Evolutionary conservation across 768 basidiomycete species (phyloP), one percentile per base, ranked within the genome.

Genomic region (Cyathus striatus): DNA sequence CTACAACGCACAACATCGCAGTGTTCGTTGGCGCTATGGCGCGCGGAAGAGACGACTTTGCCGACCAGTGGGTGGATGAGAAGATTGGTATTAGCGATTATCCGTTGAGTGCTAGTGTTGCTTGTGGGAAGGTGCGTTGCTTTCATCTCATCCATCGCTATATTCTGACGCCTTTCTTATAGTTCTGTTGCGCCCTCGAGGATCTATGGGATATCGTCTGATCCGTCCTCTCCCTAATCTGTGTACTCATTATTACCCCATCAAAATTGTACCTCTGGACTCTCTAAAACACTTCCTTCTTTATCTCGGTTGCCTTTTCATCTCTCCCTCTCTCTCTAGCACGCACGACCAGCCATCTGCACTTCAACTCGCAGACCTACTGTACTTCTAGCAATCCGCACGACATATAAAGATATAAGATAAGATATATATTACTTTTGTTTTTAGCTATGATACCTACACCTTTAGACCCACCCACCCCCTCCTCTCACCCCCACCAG

Each of bases 11-110:
- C 55, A 85, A 86, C 26, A 69, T 99, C 42, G 93, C 91, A 14
- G 88, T 99, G 42, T 96, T 97, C 53, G 93, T 99, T 43, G 95
- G 95, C 38, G 96, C 95, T 17, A 99, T 99, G 95, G 95, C 95
- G 5, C 75, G 95, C 45, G 95, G 95, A 9, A 82, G 78, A 40
- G 96, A 99, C 52, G 90, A 95, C 66, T 99, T 99, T 68, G 96
- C 96, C 12, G 96, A 99, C 64, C 86, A 79, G 18, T 70, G 88
- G 51, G 88, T 97, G 0, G 96, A 99, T 58, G 84, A 95, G 65
- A 99, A 99, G 69, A 92, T 98, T 54, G 82, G 90, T 49, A 91
- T 99, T 64, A 93, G 90, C 55, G 84, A 96, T 54, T 99, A 94
- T 65, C 78, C 90, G 2, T 66, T 96, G 38, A 94, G 90, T 55